Evolutionary conservation across 1,139 yeast species (phyloP).

Genomic region (Taphrina sp.): DNA sequence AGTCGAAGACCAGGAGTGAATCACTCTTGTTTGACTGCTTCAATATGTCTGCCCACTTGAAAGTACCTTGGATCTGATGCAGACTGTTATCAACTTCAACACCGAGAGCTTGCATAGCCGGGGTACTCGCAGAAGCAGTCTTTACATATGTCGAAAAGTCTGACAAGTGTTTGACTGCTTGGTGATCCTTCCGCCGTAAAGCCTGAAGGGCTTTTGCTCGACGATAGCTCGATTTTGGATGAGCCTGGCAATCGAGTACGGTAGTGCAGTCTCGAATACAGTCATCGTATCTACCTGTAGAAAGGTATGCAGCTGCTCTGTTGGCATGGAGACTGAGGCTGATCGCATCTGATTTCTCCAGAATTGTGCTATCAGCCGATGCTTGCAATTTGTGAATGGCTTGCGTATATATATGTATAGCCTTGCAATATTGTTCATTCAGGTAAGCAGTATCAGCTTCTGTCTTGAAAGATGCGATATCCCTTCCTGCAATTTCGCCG

Average conservation of each 20-base stretch:
- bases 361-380: neutral
- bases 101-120: neutral
- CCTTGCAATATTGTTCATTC: constrained; percentile 2
- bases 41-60: constrained; percentile 3
- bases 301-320: constrained; percentile 16
- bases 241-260: neutral
- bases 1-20: neutral
- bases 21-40: neutral
- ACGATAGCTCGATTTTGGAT: constrained; percentile 7
- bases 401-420: constrained; percentile 2
- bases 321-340: neutral
- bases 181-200: neutral
- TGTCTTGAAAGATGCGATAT: constrained; percentile 1
- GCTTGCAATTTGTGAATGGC: neutral
- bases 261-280: constrained; percentile 3
- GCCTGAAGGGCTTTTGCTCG: constrained; percentile 7
- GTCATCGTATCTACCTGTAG: constrained; percentile 1
- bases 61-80: neutral
- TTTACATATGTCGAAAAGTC: no score
- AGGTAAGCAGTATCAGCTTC: constrained; percentile 15
- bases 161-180: neutral
- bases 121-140: no score
- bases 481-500: neutral
- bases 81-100: neutral
- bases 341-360: neutral